Base-by-base conservation (phyloP, 139 green algal species). In the Coccomyxa sp. region DNA sequence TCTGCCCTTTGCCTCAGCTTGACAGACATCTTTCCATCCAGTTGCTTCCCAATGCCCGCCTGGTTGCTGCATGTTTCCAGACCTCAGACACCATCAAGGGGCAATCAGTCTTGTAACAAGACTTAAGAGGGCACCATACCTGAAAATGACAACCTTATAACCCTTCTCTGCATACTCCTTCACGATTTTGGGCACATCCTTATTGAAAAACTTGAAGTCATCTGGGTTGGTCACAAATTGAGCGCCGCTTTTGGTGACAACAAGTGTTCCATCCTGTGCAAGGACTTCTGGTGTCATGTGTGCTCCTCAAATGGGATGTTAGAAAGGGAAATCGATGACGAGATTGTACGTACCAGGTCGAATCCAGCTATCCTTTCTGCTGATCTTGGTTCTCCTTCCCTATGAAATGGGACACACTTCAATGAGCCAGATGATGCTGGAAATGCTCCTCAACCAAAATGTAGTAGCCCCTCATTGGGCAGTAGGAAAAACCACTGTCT, bases 101-200 rank as follows among this genome's bases (percentile, higher is more conserved):
- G 71, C 71, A 51, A 25, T 31, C 10, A 45, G 71, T 38, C 16
- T 38, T 16, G 12, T 38, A 31, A 77, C 27, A 77, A 77, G 71
- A 18, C 10, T 31, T 51, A 18, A 17, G 14, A 31, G n/a, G 21
- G 23, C 15, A 14, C 57, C 83, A 66, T 67, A 94, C 91, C 85
- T 94, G 88, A 95, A 93, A 0, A 96, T 88, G 7, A 93, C 91
- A 18, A 96, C 84, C 77, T 92, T 93, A 87, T 91, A 95, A 4
- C 90, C 92, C 0, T 93, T 68, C 0, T 88, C 78, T 0, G 80
- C 25, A 32, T 90, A 85, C 79, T 87, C 71, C 58, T 88, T 76
- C 28, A 96, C 17, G 66, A 91, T 85, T 3, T 85, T 58, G 0
- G 67, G 57, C 3, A 92, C 89, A 27, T 87, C 79, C 51, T 92